Evolutionary conservation across 768 basidiomycete species (phyloP), one percentile per base, ranked within the genome.

Genomic region (Termitomyces sp.): DNA sequence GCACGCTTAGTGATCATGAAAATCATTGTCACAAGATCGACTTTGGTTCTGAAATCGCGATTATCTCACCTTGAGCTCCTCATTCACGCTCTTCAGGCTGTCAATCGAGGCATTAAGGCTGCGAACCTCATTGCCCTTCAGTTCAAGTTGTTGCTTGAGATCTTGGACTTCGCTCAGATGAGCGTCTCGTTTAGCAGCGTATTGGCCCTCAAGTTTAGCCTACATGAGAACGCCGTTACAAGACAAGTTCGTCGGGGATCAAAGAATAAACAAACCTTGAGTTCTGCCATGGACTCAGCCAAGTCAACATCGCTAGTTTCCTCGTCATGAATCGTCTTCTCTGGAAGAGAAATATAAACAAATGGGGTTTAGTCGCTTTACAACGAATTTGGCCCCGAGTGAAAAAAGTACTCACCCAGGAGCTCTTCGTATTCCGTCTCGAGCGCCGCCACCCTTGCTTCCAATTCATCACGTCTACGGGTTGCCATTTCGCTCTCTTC

Each of bases 391-490:
- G 49, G 42, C 51, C 33, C 56, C 60, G 44, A 44, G 40, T 53
- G 48, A 46, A 59, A 60, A 58, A n/a, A 28, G 1, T 3, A 77
- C 87, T 65, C 64, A 94, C 95, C 96, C 36, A 99, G 83, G 28
- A 98, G 82, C 75, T 98, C 97, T 75, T 99, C 97, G 68, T 98
- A 98, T 70, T 98, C 97, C 3, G 90, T 80, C 75, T 98, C 96
- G 33, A 98, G 77, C 49, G 87, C 83, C 40, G 85, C 75, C 52
- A 97, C 80, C 61, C 96, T 84, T 44, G 82, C 78, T 75, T 99
- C 96, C 45, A 98, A 75, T 71, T 99, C 97, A 64, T 94, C 92
- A 63, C 89, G 83, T 63, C 96, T 80, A 66, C 93, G 85, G 32
- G 80, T 76, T 60, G 92, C 80, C 81, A 93, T 85, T 69, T 96